These are phyloP conservation scores for Candida vartiovaarae DNA, from an alignment of 805 yeast species.

Conservation along the genomic window DNA sequence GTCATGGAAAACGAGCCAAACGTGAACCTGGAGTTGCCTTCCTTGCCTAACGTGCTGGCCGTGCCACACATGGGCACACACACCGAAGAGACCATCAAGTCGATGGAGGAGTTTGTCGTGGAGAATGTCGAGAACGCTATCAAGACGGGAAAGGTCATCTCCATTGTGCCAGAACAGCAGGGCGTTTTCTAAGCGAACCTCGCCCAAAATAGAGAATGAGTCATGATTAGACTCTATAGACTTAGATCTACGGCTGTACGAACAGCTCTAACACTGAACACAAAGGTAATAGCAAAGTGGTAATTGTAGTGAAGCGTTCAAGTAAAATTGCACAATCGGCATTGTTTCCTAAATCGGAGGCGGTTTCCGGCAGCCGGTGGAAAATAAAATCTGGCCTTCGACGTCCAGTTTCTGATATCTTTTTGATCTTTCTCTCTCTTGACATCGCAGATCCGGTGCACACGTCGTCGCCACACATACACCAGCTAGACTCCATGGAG, in stretches of 20 bases:
- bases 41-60: constrained; percentile 62
- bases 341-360: no score
- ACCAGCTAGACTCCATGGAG: neutral
- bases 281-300: no score
- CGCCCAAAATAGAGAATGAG: no score
- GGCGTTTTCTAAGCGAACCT: neutral
- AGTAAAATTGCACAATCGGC: no score
- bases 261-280: no score
- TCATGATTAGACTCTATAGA: neutral
- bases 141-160: constrained; percentile 57
- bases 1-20: constrained; percentile 73
- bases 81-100: constrained; percentile 61
- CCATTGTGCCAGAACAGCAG: constrained; percentile 76
- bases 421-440: no score
- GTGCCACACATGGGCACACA: constrained; percentile 90
- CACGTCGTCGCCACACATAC: no score
- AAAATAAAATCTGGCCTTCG: no score
- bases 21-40: constrained; percentile 54
- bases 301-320: no score
- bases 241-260: neutral
- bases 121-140: constrained; percentile 56
- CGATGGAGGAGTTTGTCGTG: constrained; percentile 77
- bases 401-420: no score
- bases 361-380: no score
- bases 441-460: no score